Conservation (phyloP, 2,329 filamentous ascomycete species). For the Bretziella fagacearum region DNA sequence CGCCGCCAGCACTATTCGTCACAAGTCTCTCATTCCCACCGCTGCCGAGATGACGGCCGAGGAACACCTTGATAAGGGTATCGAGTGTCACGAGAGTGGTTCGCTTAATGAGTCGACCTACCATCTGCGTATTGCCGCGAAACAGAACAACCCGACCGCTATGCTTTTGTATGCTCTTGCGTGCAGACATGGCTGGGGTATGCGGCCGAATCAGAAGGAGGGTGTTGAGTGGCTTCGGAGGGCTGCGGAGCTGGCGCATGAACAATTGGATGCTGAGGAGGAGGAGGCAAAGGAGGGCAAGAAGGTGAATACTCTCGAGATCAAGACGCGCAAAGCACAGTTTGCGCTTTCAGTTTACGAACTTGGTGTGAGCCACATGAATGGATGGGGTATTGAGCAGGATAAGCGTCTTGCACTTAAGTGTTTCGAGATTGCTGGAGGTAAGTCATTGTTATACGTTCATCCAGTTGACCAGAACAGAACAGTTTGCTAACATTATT, state of each 20-base stretch:
- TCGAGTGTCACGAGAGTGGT: conserved; percentile 75
- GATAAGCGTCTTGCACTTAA: conserved; percentile 75
- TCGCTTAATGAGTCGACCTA: conserved; percentile 89
- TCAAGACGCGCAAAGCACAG: conserved; percentile 74
- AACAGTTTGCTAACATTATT: conserved; percentile 18
- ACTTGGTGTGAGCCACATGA: conserved; percentile 90
- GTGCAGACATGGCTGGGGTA: conserved; percentile 93
- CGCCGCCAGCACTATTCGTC: conserved; percentile 34
- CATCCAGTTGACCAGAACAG: neutral
- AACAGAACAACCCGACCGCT: conserved; percentile 70
- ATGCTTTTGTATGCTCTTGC: conserved; percentile 95
- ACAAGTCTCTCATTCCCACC: conserved; percentile 32
- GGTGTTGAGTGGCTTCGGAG: conserved; percentile 84
- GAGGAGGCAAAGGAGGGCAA: conserved; percentile 46
- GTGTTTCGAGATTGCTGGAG: conserved; percentile 91
- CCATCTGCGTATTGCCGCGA: conserved; percentile 77
- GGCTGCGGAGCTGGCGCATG: conserved; percentile 66
- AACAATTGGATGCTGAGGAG: conserved; percentile 73
- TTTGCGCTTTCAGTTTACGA: conserved; percentile 95
- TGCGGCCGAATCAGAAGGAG: conserved; percentile 79
- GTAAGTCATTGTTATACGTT: conserved; percentile 29
- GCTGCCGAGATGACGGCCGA: conserved; percentile 61
- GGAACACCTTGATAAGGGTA: conserved; percentile 78
- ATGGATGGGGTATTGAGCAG: conserved; percentile 92
- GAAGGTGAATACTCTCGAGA: conserved; percentile 47